A percentile compares a stretch with the other conserved stretches of the same genome.
phyloP scores from a whole-genome alignment of 2,329 filamentous ascomycete species.

The Cryphonectria nitschkei region DNA sequence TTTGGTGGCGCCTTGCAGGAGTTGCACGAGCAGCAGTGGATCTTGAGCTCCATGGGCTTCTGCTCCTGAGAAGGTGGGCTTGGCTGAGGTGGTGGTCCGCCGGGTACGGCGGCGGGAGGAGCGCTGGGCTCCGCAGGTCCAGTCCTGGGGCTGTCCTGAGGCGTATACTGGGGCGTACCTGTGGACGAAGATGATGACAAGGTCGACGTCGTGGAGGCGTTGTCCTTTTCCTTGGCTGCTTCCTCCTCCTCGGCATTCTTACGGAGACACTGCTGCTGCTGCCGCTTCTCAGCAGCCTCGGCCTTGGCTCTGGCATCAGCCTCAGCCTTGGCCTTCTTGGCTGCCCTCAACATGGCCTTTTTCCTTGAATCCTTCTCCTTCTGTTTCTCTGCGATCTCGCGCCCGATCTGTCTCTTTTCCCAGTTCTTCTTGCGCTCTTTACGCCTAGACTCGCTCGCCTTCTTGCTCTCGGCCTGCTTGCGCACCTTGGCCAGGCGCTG shows the following conservation, averaged over 20 bases:
- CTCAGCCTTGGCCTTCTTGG: constrained; percentile 42
- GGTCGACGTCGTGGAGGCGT: constrained; percentile 30
- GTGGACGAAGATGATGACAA: constrained; percentile 31
- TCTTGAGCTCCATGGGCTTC: constrained; percentile 22
- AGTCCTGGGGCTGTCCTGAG: constrained; percentile 37
- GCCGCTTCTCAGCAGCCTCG: constrained; percentile 31
- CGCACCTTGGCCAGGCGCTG: constrained; percentile 50
- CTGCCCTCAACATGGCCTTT: constrained; percentile 42
- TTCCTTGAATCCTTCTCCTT: constrained; percentile 48
- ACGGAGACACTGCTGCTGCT: constrained; percentile 27
- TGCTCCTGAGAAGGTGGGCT: neutral
- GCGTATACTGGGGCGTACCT: constrained; percentile 35
- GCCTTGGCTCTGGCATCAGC: constrained; percentile 26
- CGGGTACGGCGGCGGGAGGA: constrained; percentile 29
- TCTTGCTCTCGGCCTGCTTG: constrained; percentile 54
- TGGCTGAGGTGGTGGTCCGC: constrained; percentile 31
- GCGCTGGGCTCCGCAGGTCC: constrained; percentile 29
- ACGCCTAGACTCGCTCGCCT: constrained; percentile 49
- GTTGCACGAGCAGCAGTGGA: constrained; percentile 14
- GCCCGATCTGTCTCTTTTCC: constrained; percentile 44
- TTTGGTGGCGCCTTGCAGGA: constrained; percentile 22
- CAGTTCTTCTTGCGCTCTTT: constrained; percentile 44
- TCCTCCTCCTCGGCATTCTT: constrained; percentile 31
- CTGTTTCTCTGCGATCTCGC: constrained; percentile 44
- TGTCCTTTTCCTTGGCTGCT: constrained; percentile 30